These are phyloP conservation scores for Mucor lusitanicus DNA, from an alignment of 371 early-diverging fungal genomes.

Conservation along the genomic window DNA sequence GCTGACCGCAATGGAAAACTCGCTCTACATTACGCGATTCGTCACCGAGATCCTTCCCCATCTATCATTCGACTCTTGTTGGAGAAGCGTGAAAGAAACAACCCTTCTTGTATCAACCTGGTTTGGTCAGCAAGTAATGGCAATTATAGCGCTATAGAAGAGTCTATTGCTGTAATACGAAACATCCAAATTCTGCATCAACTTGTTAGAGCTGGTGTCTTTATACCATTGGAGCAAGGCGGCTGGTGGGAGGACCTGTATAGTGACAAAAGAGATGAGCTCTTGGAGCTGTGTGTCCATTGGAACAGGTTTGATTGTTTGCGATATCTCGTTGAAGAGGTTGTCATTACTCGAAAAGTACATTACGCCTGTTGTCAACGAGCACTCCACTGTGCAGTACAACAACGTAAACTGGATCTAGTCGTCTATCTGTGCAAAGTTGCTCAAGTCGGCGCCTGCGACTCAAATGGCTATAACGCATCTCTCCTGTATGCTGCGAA, in stretches of 20 bases:
- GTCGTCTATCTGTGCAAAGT: constrained; percentile 30
- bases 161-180: constrained; percentile 30
- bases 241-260: constrained; percentile 12
- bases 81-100: constrained; percentile 2
- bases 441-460: constrained; percentile 28
- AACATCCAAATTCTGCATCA: constrained; percentile 13
- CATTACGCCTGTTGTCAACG: constrained; percentile 31
- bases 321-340: constrained; percentile 19
- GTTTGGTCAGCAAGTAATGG: not conserved
- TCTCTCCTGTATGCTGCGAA: constrained; percentile 47
- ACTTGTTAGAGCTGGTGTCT: constrained; percentile 20
- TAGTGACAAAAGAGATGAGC: constrained; percentile 12
- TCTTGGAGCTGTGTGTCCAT: constrained; percentile 38
- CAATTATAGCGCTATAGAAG: constrained; percentile 12
- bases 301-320: constrained; percentile 46
- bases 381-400: constrained; percentile 38
- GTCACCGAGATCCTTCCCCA: constrained; percentile 14
- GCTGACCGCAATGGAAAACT: constrained; percentile 66
- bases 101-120: constrained; percentile 3
- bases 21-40: constrained; percentile 52
- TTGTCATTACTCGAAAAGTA: constrained; percentile 22
- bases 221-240: not conserved
- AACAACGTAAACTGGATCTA: constrained; percentile 46
- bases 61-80: constrained; percentile 67
- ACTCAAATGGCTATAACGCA: constrained; percentile 17